Evolutionary conservation across 352 stramenopile genomes (phyloP).

Genomic region (Sclerospora graminicola): DNA sequence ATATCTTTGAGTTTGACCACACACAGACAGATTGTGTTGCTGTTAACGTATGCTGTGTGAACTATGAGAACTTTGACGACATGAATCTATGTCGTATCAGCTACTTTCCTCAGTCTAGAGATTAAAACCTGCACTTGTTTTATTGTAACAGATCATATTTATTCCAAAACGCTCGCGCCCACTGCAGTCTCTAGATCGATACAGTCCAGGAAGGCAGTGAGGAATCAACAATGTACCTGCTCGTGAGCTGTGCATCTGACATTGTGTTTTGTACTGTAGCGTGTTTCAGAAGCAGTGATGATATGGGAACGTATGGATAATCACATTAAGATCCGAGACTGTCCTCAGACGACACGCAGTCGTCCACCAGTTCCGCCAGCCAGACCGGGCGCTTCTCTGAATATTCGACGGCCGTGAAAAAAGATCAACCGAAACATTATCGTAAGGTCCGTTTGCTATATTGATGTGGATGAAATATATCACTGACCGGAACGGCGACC

Average conservation of each 20-base stretch:
- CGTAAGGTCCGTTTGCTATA: constrained; percentile 45
- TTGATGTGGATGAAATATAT: background rate
- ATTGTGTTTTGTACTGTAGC: constrained; percentile 8
- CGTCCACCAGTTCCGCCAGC: constrained; percentile 42
- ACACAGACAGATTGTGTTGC: constrained; percentile 53
- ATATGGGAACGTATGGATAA: constrained; percentile 65
- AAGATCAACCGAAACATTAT: constrained; percentile 80
- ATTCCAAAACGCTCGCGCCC: constrained; percentile 55
- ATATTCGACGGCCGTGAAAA: constrained; percentile 48
- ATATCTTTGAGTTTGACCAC: constrained; percentile 81
- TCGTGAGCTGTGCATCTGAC: constrained; percentile 2
- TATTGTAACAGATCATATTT: constrained; percentile 68
- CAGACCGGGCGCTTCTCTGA: constrained; percentile 37
- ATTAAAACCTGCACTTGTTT: too few species aligned
- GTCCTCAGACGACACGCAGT: constrained; percentile 47
- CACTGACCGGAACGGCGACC: constrained; percentile 27
- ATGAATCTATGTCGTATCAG: constrained; percentile 43
- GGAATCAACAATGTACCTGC: constrained; percentile 39
- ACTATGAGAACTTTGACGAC: constrained; percentile 74
- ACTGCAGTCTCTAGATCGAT: constrained; percentile 28
- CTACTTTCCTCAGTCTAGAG: too few species aligned
- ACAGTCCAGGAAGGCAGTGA: constrained; percentile 38
- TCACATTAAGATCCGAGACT: constrained; percentile 30
- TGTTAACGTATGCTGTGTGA: constrained; percentile 74
- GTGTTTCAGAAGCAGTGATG: constrained; percentile 76